Evolutionary conservation across 2,329 filamentous ascomycete genomes (phyloP), one percentile per base, ranked within the genome.

Genomic region (Thielaviopsis punctulata): DNA sequence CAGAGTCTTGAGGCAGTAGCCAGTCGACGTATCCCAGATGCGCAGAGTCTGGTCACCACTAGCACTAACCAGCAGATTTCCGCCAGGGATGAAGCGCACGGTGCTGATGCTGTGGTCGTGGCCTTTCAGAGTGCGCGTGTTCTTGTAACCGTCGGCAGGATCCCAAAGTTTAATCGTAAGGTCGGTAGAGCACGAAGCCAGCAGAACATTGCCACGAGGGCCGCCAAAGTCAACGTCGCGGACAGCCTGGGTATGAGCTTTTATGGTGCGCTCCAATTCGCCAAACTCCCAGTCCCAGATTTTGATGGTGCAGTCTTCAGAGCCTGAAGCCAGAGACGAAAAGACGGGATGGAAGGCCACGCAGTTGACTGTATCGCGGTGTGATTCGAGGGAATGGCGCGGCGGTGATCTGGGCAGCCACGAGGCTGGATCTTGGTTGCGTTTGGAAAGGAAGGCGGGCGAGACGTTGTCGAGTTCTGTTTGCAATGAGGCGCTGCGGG

Each of bases 231-330:
- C 89, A 33, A 95, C 79, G 62, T 94, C 88, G 24, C 92, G 69
- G 1, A 95, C 87, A 3, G 86, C 79, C 62, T 85, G 88, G 4
- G 88, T 95, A 62, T 95, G 90, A 1, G 87, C 88, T 63, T 95
- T 95, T 53, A 95, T 76, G 0, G 89, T 95, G 56, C 83, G 73
- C 64, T 95, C 89, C 3, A 94, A 72, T 66, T 95, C 89, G 47
- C 90, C 90, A 22, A 93, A 69, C 62, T 95, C 89, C 84, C 88
- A 95, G 62, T 95, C 89, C 89, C 89, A 95, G 52, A 95, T 89
- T 62, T 95, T 95, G 65, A 96, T 94, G 7, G 85, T 94, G 52
- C 79, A 85, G 65, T 95, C 90, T 64, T 95, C 89, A 8, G 88
- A 93, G 15, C 86, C 89, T 0, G 87, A 92, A 9, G 89, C 90